Conservation (phyloP, 2,329 filamentous ascomycete genomes). For the Colletotrichum liaoningense region DNA sequence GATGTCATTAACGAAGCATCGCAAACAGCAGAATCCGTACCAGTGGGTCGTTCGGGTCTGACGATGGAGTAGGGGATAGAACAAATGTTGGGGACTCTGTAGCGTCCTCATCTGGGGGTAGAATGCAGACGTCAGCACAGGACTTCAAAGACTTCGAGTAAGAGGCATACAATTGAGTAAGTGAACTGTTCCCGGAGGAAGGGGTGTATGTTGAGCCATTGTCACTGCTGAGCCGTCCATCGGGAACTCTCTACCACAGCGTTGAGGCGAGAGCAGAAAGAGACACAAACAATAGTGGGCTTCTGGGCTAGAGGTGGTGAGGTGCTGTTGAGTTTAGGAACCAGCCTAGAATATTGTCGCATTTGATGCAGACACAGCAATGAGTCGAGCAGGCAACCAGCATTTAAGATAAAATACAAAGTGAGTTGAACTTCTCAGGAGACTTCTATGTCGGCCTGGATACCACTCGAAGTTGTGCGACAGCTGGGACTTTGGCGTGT, state of each 20-base stretch:
- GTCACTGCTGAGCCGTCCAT: neutral
- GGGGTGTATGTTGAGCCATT: neutral
- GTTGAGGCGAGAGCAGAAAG: neutral
- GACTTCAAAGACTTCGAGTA: neutral
- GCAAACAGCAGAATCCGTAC: constrained; percentile 31
- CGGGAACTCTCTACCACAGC: neutral
- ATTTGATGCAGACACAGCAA: neutral
- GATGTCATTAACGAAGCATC: too few relatives aligned
- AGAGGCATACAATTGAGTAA: constrained; percentile 13
- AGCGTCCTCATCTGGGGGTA: neutral
- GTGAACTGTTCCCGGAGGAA: constrained; percentile 30
- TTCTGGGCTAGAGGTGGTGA: neutral
- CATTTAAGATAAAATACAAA: neutral
- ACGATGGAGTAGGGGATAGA: constrained; percentile 29
- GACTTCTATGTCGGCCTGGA: too few relatives aligned
- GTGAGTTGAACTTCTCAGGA: neutral
- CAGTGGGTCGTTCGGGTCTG: constrained; percentile 46
- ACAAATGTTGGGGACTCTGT: constrained; percentile 14
- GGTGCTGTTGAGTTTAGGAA: neutral
- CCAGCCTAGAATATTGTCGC: constrained; percentile 2
- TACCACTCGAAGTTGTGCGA: neutral
- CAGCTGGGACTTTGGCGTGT: neutral
- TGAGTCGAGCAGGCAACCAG: neutral
- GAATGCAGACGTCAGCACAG: neutral
- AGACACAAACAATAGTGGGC: too few relatives aligned